Evolutionary conservation across 2,329 filamentous ascomycete genomes (phyloP), one percentile per base, ranked within the genome.

Genomic region (Nigrograna mackinnonii): DNA sequence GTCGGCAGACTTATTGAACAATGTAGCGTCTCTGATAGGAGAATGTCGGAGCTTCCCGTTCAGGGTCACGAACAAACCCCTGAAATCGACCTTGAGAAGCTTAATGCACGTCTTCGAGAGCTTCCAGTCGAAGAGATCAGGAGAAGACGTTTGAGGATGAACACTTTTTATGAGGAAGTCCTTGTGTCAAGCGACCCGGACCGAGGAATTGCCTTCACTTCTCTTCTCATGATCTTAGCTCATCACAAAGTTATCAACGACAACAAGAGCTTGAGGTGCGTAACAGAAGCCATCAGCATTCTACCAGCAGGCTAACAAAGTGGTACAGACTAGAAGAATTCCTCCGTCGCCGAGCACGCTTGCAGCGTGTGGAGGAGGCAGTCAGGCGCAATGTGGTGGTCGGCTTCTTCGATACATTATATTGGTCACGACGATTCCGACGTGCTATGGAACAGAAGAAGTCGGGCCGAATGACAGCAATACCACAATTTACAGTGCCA

Each of bases 211-310:
- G 86, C 89, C 1, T 99, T 99, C 67, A 94, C 90, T 3, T 86
- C 87, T 5, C 86, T 96, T 17, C 78, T 99, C 38, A 94, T 99
- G 87, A 95, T 95, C 47, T 77, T 99, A 43, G 92, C 95, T 22
- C 94, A 99, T 69, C 95, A 99, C 78, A 99, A 97, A 61, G 91
- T 99, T 61, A 99, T 99, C 66, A 96, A 86, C 55, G 94, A 99
- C 69, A 96, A 87, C 74, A 96, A 96, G 77, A 96, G 91, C 69
- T 74, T 99, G 62, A 86, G 81, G 85, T 88, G 73, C 64, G 54
- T 45, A 3, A n/a, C 20, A 24, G 14, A 32, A 17, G 28, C 31
- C 3, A 14, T 33, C 18, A 13, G 6, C 20, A 21, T 13, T 5
- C 33, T 31, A 16, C 24, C 3, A 11, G 7, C 30, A 19, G 14